Percentiles rank a stretch among this genome's conserved stretches.
Conservation (phyloP, 2,329 filamentous ascomycete genomes). For the Diaporthe australafricana region DNA sequence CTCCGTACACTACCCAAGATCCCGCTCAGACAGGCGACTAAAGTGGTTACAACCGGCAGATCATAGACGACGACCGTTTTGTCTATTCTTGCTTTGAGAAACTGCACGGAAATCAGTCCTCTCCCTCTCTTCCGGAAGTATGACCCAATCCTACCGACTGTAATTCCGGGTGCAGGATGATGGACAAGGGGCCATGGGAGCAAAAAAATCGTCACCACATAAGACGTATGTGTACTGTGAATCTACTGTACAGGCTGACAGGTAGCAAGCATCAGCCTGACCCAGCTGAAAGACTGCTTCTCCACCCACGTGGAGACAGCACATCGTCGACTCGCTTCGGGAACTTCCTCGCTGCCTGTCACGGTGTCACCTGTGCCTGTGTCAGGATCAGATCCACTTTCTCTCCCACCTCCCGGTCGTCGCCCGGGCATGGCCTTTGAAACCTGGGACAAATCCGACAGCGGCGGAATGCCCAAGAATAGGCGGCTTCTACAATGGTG, state of each 20-base stretch:
- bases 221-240: neutral
- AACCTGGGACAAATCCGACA: neutral
- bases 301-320: slow-evolving; percentile 7
- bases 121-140: neutral
- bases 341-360: slow-evolving; percentile 11
- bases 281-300: slow-evolving; percentile 17
- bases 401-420: slow-evolving; percentile 14
- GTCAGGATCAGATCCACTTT: slow-evolving; percentile 12
- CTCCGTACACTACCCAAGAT: too few species aligned
- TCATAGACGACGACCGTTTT: neutral
- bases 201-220: neutral
- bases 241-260: neutral
- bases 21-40: too few species aligned
- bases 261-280: neutral
- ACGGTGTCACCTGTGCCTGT: slow-evolving; percentile 10
- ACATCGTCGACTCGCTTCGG: slow-evolving; percentile 18
- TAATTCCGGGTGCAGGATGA: neutral
- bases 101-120: too few species aligned
- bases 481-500: neutral
- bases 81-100: too few species aligned
- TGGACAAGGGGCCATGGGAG: neutral
- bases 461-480: neutral
- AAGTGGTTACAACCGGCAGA: neutral
- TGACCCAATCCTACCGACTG: too few species aligned
- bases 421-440: neutral